Conservation (phyloP, 257 asterid species). For the Nicotiana obtusifolia region DNA sequence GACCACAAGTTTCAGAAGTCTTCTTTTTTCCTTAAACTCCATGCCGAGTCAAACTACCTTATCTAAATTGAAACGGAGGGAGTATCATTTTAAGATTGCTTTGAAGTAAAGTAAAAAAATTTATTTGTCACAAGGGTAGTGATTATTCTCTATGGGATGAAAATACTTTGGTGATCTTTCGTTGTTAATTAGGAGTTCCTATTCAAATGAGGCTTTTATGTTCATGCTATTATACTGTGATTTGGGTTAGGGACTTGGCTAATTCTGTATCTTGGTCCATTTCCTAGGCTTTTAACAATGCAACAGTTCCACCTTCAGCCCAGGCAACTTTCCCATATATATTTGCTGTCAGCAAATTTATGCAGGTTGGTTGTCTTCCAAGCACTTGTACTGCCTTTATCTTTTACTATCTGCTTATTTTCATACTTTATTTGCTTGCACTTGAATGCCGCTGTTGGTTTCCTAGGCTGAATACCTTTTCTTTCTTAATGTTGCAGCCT, state of each 20-base stretch:
- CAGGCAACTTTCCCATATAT: conserved; percentile 90
- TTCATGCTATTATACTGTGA: not conserved
- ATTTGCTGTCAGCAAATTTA: conserved; percentile 88
- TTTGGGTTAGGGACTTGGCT: not conserved
- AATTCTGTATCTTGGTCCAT: not conserved
- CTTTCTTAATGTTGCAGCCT: conserved; percentile 38
- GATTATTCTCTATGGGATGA: not conserved
- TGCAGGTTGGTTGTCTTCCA: conserved; percentile 55
- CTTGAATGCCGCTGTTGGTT: not conserved
- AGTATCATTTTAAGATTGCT: not conserved
- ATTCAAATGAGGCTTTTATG: not conserved
- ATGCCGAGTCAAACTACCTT: too few relatives aligned
- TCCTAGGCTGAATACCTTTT: not conserved
- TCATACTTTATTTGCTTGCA: not conserved
- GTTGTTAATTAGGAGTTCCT: not conserved
- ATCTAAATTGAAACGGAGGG: too few relatives aligned
- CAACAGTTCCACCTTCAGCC: conserved; percentile 82
- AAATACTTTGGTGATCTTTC: not conserved
- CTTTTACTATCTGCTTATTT: not conserved
- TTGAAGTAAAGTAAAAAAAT: not conserved
- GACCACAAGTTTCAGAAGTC: too few relatives aligned
- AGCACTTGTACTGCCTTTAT: conserved; percentile 7
- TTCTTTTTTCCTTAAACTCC: too few relatives aligned
- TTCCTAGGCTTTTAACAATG: conserved; percentile 67
- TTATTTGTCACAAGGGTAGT: not conserved